Base-by-base conservation (phyloP, 805 yeast species). In the Starmerella stellata region DNA sequence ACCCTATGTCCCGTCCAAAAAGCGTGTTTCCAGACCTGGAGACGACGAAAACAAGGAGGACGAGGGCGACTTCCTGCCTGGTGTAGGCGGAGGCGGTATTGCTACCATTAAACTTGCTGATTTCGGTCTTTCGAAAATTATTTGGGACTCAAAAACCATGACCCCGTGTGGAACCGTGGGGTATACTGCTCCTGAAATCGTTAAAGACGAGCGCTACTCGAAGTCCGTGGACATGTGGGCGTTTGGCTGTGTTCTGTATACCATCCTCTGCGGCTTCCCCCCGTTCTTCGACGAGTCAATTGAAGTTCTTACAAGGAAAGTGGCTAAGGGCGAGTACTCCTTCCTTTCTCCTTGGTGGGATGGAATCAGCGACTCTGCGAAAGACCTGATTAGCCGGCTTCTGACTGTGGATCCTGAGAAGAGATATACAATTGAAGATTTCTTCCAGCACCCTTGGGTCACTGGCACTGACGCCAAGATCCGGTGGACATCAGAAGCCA, bases 131-230 rank as follows among this genome's bases (percentile, higher is more conserved):
- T 81, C 94, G 3, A 90, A 90, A 58, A 80, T 83, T 53, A 74
- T 87, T 24, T 78, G 83, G 75, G 80, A 78, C 52, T 70, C 75
- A 36, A 79, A 79, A 50, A 80, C 95, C 18, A 81, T 82, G 67
- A 90, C 98, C 1, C 98, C 98, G 0, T 90, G 98, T 61, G 98
- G 98, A 37, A 90, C 98, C 1, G 95, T 90, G 15, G 96, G 96
- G 3, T 90, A 90, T 54, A 87, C 96, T 2, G 98, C 98, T 0
- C 98, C 98, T 0, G 98, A 90, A 58, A 87, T 90, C 49, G 96
- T 90, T 30, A 75, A 78, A 47, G 96, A 90, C 57, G 93, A 85
- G 61, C 68, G 75, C 35, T 90, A 90, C 55, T 79, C 94, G 1
- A 82, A 80, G 62, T 78, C 83, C 46, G 98, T 90, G 28, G 98